A percentile compares a stretch with the other conserved stretches of the same genome.
Conservation (phyloP, 768 basidiomycete genomes). For the Rickenella mellea region DNA sequence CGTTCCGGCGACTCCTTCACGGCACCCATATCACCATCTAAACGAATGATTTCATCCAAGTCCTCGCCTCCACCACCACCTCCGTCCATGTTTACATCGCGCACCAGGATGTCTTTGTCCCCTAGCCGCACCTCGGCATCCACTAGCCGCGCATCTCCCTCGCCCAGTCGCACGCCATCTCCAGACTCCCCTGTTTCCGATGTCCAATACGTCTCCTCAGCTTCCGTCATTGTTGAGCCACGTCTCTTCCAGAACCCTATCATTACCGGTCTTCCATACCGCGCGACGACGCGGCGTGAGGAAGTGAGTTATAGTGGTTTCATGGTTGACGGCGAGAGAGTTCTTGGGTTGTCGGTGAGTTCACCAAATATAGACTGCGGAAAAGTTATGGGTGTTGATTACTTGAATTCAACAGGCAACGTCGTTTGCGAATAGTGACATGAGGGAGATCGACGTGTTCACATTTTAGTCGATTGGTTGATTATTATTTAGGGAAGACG, state of each 20-base stretch:
- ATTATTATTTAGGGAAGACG: too few relatives aligned
- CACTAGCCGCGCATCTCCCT: too few relatives aligned
- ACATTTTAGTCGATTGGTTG: too few relatives aligned
- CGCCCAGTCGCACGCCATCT: not conserved
- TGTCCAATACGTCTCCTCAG: not conserved
- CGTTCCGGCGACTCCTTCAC: slow-evolving; percentile 1
- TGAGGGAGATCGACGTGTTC: too few relatives aligned
- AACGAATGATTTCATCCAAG: too few relatives aligned
- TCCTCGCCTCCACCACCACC: too few relatives aligned
- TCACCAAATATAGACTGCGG: too few relatives aligned
- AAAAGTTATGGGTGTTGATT: too few relatives aligned
- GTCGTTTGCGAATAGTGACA: too few relatives aligned
- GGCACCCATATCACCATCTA: not conserved
- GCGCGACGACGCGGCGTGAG: slow-evolving; percentile 15
- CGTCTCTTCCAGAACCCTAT: slow-evolving; percentile 18
- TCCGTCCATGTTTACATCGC: not conserved
- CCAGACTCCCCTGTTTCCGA: not conserved
- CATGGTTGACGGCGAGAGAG: slow-evolving; percentile 33
- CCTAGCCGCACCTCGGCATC: slow-evolving; percentile 1
- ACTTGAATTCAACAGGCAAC: too few relatives aligned
- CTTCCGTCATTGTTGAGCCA: not conserved
- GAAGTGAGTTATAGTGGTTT: slow-evolving; percentile 25
- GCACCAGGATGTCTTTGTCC: not conserved
- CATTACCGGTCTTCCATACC: slow-evolving; percentile 23
- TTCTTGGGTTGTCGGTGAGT: slow-evolving; percentile 32